Evolutionary conservation across 1,284 basidiomycete genomes (phyloP), one percentile per base, ranked within the genome.

Genomic region (Rhodotorula sp.): DNA sequence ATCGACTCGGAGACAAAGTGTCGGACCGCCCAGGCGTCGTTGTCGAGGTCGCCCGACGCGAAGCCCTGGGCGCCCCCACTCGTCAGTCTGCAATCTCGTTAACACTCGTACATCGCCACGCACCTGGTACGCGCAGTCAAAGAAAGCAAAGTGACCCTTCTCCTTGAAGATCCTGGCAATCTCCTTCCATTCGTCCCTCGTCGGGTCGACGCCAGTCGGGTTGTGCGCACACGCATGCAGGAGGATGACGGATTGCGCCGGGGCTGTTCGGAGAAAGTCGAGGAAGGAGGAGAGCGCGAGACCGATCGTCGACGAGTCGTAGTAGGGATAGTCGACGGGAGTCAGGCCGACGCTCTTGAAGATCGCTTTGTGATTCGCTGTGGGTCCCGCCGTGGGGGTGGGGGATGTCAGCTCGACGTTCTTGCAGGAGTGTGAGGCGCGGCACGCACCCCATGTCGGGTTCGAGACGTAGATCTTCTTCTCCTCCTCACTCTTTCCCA

Each of bases 61-160:
- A 80, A 80, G 48, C 80, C 80, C 71, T 76, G 60, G 15, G 16
- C 26, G 50, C 18, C 26, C 26, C 13, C 6, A 15, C 8, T 7
- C 9, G 40, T 22, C 46, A 58, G n/a, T 13, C 15, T 4, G 2
- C 24, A 16, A 16, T 26, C 20, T 26, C 20, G 8, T 9, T 26
- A n/a, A 28, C 16, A 13, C 20, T 26, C n/a, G 31, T 47, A 22
- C 47, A 47, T 9, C 22, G 44, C n/a, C n/a, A 91, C 82, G 80
- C 93, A 94, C 54, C 92, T 97, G 94, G 82, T 97, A 98, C 10
- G 94, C 94, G 78, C 89, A 90, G 82, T 98, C 94, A 80, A 97
- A 94, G 83, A 96, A 94, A 56, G 89, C 90, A 80, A 88, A 94
- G 80, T 94, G 93, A 26, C 86, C 84, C 82, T 89, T 91, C 63